A percentile compares a stretch with the other conserved stretches of the same genome.
Evolutionary conservation across 2,329 filamentous ascomycete species (phyloP).

Genomic region (Calonectria crousiana): DNA sequence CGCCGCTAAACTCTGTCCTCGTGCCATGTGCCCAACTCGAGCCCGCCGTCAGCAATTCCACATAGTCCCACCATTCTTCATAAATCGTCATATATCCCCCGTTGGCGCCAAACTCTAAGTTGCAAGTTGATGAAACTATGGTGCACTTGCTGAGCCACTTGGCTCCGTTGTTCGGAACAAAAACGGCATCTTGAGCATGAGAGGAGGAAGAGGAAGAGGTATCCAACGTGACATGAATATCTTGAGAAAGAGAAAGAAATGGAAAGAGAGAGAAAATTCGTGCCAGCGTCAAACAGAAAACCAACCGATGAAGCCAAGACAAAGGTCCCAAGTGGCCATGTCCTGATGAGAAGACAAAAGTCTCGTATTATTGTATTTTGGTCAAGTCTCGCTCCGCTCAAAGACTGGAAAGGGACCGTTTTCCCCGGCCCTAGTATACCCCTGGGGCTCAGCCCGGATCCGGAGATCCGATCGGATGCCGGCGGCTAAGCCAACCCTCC

Average conservation of each 20-base stretch:
- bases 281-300: too few species aligned
- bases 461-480: neutral
- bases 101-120: neutral
- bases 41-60: neutral
- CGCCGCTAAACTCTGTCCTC: neutral
- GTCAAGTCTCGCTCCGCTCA: neutral
- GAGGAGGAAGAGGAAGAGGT: too few species aligned
- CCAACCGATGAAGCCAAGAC: too few species aligned
- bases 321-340: neutral
- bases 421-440: neutral
- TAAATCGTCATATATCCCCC: too few species aligned
- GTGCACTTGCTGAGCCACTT: neutral
- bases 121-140: neutral
- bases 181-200: too few species aligned
- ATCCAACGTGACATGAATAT: too few species aligned
- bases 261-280: too few species aligned
- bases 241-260: too few species aligned
- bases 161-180: neutral
- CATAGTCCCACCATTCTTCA: neutral
- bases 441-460: neutral
- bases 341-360: neutral
- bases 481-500: neutral
- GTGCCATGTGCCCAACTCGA: neutral
- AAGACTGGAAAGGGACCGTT: neutral
- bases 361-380: neutral